Evolutionary conservation across 2,329 filamentous ascomycete species (phyloP).

Genomic region (Cucurbitaria berberidis): DNA sequence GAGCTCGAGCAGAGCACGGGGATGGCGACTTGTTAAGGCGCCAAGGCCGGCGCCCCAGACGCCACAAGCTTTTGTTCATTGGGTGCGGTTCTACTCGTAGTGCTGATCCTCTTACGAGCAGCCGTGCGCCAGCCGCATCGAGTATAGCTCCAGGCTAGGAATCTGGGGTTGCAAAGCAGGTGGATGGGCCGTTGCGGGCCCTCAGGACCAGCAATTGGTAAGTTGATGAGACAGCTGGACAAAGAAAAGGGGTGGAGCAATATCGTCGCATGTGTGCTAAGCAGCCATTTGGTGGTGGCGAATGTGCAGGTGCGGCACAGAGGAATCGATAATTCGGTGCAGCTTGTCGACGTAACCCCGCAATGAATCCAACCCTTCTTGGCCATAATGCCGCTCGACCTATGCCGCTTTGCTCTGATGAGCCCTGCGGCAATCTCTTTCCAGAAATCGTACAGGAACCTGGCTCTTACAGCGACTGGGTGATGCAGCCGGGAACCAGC

Average conservation of each 20-base stretch:
- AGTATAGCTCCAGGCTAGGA: slow-evolving; percentile 20
- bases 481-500: slow-evolving; percentile 17
- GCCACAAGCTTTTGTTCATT: slow-evolving; percentile 25
- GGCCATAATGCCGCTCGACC: slow-evolving; percentile 26
- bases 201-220: slow-evolving; percentile 5
- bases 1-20: slow-evolving; percentile 15
- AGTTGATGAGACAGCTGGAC: not conserved
- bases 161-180: slow-evolving; percentile 31
- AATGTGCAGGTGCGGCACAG: not conserved
- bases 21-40: slow-evolving; percentile 24
- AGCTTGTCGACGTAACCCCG: slow-evolving; percentile 14
- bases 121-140: slow-evolving; percentile 25
- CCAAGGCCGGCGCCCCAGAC: slow-evolving; percentile 28
- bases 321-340: slow-evolving; percentile 13
- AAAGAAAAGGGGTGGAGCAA: not conserved
- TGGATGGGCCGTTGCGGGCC: slow-evolving; percentile 9
- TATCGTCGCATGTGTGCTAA: not conserved
- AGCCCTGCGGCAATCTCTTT: slow-evolving; percentile 7
- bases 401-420: slow-evolving; percentile 5
- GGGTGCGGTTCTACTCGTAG: slow-evolving; percentile 19
- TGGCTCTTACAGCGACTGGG: slow-evolving; percentile 19
- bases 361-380: slow-evolving; percentile 27
- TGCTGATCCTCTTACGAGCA: slow-evolving; percentile 20
- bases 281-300: slow-evolving; percentile 6
- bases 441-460: slow-evolving; percentile 18